Evolutionary conservation across 441 rosid genomes (phyloP), one percentile per base, ranked within the genome.

Genomic region (Populus trichocarpa): DNA sequence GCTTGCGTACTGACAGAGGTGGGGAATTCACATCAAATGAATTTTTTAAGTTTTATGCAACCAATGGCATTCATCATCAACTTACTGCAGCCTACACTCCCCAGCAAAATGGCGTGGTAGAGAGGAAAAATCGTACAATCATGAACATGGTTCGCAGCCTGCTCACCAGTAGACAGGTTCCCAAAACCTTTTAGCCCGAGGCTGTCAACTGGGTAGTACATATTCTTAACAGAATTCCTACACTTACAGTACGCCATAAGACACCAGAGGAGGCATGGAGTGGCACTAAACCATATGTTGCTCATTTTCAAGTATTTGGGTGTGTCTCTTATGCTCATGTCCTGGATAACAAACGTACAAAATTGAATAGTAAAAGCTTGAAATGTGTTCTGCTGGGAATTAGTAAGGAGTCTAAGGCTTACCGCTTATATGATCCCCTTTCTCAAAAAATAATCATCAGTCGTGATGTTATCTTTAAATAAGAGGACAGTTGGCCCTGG

Each of bases 1-100:
- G 7, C 0, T 5, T 50, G 1, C 1, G 6, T 4, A 50, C 20
- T 50, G 1, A 50, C 0, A 50, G n/a, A 0, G 59, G n/a, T 0
- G 0, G 0, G 59, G 59, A 50, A 14, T 50, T 50, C 59, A 16
- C n/a, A 50, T 50, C n/a, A 50, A 50, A 16, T 1, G n/a, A 50
- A 6, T 50, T 50, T 6, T 16, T 8, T 50, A 8, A 50, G n/a
- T 16, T 50, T 46, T 46, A 6, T 46, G 2, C 1, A 50, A 16
- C 6, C 2, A 16, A 50, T 50, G 59, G 59, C 2, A 50, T 50
- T 0, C 7, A 50, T 1, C 8, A 8, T 14, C n/a, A 50, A 50
- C n/a, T 50, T 0, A 50, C 8, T 14, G 7, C 2, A 14, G 0
- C n/a, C n/a, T 50, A 3, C n/a, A 16, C 59, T 14, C n/a, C 59